Conservation (phyloP, 2,329 filamentous ascomycete genomes). For the Verticillium dahliae region DNA sequence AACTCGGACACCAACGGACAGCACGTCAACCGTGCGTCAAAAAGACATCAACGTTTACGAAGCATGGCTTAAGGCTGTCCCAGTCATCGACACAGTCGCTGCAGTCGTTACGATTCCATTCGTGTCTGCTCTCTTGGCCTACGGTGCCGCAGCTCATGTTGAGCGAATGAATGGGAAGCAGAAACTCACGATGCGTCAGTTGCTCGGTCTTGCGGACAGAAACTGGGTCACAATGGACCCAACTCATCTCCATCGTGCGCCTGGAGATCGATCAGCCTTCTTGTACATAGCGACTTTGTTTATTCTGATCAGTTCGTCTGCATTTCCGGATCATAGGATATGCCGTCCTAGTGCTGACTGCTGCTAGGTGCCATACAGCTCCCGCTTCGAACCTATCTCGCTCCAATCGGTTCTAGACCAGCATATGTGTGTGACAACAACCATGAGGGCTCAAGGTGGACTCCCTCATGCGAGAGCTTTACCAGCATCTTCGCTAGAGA, state of each 20-base stretch:
- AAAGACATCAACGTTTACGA: conserved; percentile 6
- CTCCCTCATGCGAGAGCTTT: background rate
- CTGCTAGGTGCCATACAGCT: conserved; percentile 2
- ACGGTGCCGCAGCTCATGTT: conserved; percentile 8
- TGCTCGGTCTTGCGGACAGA: conserved; percentile 7
- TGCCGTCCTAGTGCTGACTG: background rate
- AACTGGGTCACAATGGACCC: conserved; percentile 6
- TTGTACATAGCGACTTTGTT: background rate
- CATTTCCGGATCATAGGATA: background rate
- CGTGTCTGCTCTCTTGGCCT: conserved; percentile 7
- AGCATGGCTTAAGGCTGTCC: conserved; percentile 4
- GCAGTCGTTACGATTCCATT: conserved; percentile 8
- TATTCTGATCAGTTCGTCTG: background rate
- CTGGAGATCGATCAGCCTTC: background rate
- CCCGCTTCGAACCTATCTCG: conserved; percentile 4
- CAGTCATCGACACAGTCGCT: conserved; percentile 6
- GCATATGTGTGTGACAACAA: background rate
- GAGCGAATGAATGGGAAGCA: conserved; percentile 6
- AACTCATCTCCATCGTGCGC: background rate
- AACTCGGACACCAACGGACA: conserved; percentile 2
- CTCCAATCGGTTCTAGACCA: background rate
- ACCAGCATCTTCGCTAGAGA: background rate
- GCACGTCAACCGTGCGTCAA: conserved; percentile 4
- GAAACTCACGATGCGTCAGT: conserved; percentile 6
- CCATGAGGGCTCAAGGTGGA: background rate